Evolutionary conservation across 495 filamentous ascomycete species (phyloP).

Genomic region (Penicillium cataractarum): DNA sequence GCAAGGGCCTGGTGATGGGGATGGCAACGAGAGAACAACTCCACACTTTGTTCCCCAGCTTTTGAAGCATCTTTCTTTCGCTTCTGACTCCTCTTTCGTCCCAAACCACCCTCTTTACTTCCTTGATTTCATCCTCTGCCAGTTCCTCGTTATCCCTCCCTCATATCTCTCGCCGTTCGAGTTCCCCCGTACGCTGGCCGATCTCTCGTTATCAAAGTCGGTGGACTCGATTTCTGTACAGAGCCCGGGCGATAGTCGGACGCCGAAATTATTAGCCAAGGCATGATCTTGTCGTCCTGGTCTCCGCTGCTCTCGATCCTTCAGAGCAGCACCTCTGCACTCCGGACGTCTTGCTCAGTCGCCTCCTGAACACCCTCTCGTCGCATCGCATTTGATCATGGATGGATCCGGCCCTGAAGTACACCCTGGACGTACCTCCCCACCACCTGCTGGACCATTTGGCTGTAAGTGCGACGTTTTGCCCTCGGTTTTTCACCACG

Average conservation of each 20-base stretch:
- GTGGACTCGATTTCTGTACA: slow-evolving; percentile 11
- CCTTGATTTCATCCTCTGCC: neutral
- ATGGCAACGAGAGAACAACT: slow-evolving; percentile 17
- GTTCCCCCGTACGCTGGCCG: neutral
- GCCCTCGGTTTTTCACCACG: too few species aligned
- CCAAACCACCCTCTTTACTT: neutral
- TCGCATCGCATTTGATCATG: slow-evolving; percentile 28
- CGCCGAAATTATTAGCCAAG: slow-evolving; percentile 23
- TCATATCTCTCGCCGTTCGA: neutral
- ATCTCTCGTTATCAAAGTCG: slow-evolving; percentile 3
- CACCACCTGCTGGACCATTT: slow-evolving; percentile 53
- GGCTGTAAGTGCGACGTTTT: slow-evolving; percentile 70
- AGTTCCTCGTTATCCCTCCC: neutral
- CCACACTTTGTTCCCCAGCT: slow-evolving; percentile 34
- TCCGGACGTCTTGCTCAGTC: slow-evolving; percentile 7
- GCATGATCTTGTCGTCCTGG: slow-evolving; percentile 37
- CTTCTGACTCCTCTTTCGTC: neutral
- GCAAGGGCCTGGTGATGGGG: neutral
- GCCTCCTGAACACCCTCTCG: neutral
- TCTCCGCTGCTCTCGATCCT: slow-evolving; percentile 29
- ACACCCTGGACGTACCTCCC: slow-evolving; percentile 35
- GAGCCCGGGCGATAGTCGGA: slow-evolving; percentile 6
- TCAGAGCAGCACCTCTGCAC: slow-evolving; percentile 30
- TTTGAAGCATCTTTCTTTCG: slow-evolving; percentile 9
- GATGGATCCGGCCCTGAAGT: slow-evolving; percentile 37